These are phyloP conservation scores for Ustulina deusta DNA, from an alignment of 2,329 filamentous ascomycete genomes.

Conservation along the genomic window DNA sequence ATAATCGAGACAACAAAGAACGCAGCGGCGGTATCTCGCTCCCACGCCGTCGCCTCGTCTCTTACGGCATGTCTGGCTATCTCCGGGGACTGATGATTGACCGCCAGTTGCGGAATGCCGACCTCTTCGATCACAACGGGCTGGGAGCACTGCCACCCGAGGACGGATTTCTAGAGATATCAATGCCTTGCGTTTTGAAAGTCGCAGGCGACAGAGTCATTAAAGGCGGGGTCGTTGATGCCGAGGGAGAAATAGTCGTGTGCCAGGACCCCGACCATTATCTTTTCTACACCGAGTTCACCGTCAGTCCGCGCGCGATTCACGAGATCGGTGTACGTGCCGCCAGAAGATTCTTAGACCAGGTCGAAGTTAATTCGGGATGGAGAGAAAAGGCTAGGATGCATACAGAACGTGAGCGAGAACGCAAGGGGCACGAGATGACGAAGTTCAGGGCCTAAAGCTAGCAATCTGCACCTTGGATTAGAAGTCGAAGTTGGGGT, in stretches of 20 bases:
- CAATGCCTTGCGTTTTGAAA: constrained; percentile 56
- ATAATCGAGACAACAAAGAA: background rate
- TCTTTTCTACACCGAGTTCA: constrained; percentile 66
- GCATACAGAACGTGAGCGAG: background rate
- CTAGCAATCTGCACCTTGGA: background rate
- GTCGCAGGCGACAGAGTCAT: constrained; percentile 35
- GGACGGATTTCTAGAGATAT: constrained; percentile 58
- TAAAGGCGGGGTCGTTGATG: constrained; percentile 24
- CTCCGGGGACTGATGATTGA: constrained; percentile 62
- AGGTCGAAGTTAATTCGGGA: constrained; percentile 37
- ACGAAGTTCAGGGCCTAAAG: background rate
- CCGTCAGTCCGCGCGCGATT: constrained; percentile 55
- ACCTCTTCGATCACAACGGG: constrained; percentile 58
- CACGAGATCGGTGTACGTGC: constrained; percentile 50
- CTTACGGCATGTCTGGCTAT: constrained; percentile 56
- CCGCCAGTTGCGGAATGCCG: constrained; percentile 58
- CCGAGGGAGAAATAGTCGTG: constrained; percentile 35
- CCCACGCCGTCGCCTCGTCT: constrained; percentile 56
- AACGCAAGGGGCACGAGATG: background rate
- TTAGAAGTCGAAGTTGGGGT: background rate
- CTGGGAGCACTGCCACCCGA: constrained; percentile 54
- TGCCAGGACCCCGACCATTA: constrained; percentile 61
- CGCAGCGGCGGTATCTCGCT: constrained; percentile 36
- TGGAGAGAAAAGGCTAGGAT: constrained; percentile 39
- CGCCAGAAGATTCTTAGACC: constrained; percentile 41